These are phyloP conservation scores for Scheffersomyces illinoinensis DNA, from an alignment of 1,139 yeast species.

Conservation along the genomic window DNA sequence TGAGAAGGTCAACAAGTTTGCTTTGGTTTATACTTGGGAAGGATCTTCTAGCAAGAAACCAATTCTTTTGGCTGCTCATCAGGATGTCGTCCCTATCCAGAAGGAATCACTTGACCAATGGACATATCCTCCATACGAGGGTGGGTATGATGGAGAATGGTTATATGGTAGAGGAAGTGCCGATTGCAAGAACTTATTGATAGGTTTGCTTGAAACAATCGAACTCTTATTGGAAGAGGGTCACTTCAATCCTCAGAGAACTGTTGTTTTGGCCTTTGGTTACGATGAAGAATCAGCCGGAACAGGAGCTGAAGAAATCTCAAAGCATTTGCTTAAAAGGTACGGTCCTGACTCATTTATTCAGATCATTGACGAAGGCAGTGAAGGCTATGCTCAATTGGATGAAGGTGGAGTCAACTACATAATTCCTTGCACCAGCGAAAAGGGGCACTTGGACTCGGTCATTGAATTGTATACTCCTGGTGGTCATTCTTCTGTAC, in stretches of 20 bases:
- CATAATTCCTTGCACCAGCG: conserved; percentile 57
- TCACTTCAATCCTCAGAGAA: conserved; percentile 39
- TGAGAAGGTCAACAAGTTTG: conserved; percentile 33
- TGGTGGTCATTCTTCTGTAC: conserved; percentile 53
- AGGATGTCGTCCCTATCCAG: conserved; percentile 53
- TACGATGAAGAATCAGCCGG: conserved; percentile 52
- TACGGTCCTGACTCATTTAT: conserved; percentile 44
- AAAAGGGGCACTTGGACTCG: conserved; percentile 46
- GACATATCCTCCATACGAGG: conserved; percentile 46
- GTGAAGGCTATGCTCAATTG: conserved; percentile 28
- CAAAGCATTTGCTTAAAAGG: conserved; percentile 26
- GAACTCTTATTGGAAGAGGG: conserved; percentile 40
- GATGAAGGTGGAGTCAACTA: conserved; percentile 41
- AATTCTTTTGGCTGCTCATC: conserved; percentile 47
- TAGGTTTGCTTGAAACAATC: conserved; percentile 42
- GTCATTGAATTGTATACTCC: conserved; percentile 39
- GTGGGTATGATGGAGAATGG: conserved; percentile 38
- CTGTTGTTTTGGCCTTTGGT: conserved; percentile 46
- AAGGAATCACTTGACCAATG: conserved; percentile 39
- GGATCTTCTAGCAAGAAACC: conserved; percentile 37
- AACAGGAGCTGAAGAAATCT: conserved; percentile 33
- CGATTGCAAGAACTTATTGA: conserved; percentile 48
- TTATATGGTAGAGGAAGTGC: conserved; percentile 48
- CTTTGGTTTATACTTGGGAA: conserved; percentile 38
- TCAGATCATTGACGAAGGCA: conserved; percentile 50